Evolutionary conservation across 768 basidiomycete species (phyloP).

Genomic region (Kwoniella dejecticola): DNA sequence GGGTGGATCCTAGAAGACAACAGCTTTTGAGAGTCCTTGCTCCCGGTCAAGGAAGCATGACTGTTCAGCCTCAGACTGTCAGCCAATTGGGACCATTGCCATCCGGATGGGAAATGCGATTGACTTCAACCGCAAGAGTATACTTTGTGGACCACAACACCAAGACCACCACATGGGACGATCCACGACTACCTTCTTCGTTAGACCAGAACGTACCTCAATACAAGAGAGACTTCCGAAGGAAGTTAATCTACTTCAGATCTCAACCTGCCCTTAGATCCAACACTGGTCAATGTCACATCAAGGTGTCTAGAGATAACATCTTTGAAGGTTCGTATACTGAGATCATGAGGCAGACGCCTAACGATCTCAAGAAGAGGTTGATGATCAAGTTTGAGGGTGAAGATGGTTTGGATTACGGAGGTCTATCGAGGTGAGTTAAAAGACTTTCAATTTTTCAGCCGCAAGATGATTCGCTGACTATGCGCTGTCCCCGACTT

Average conservation of each 20-base stretch:
- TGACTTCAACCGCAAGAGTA: conserved; percentile 94
- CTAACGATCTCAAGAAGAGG: conserved; percentile 96
- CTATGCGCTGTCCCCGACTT: no score
- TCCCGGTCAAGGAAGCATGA: conserved; percentile 77
- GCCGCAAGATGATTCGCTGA: no score
- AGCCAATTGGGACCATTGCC: conserved; percentile 95
- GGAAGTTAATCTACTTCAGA: conserved; percentile 99
- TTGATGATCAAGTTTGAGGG: conserved; percentile 99
- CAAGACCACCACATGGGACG: conserved; percentile 99
- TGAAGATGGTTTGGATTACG: conserved; percentile 98
- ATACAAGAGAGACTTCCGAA: conserved; percentile 98
- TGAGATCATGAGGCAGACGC: conserved; percentile 96
- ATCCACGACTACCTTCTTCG: conserved; percentile 91
- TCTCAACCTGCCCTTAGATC: conserved; percentile 97
- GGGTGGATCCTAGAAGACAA: conserved; percentile 98
- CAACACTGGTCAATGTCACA: conserved; percentile 97
- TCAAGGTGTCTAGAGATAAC: conserved; percentile 95
- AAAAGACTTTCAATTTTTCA: not conserved
- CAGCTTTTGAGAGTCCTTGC: conserved; percentile 96
- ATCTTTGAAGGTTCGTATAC: conserved; percentile 99
- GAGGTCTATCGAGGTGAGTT: conserved; percentile 86
- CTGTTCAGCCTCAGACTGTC: conserved; percentile 90
- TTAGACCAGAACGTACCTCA: conserved; percentile 96
- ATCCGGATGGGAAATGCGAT: conserved; percentile 99
- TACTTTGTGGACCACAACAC: conserved; percentile 99